Evolutionary conservation across 176 grass and related monocot genomes (phyloP).

Genomic region (Musa beccarii): DNA sequence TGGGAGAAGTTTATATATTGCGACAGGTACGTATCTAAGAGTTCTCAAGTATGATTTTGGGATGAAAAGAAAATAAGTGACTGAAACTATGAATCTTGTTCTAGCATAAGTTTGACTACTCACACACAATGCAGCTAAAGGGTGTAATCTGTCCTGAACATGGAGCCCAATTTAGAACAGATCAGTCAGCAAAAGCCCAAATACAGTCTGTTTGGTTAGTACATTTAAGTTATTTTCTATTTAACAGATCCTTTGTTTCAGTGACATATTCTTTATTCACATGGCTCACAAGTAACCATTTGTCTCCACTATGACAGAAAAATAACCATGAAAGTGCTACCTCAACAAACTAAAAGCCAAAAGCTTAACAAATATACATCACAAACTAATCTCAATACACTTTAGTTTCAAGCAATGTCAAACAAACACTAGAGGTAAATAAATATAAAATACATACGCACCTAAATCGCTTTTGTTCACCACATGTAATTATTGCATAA

Average conservation of each 20-base stretch:
- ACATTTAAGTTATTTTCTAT: too few relatives aligned
- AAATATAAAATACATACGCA: constrained; percentile 21
- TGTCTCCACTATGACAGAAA: not conserved
- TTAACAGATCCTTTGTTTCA: too few relatives aligned
- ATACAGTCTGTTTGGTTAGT: not conserved
- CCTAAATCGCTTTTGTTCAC: constrained; percentile 90
- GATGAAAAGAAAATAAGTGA: too few relatives aligned
- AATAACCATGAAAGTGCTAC: not conserved
- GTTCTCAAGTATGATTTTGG: too few relatives aligned
- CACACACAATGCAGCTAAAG: not conserved
- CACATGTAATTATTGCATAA: constrained; percentile 88
- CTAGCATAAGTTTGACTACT: not conserved
- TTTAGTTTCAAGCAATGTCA: too few relatives aligned
- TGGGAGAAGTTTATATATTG: too few relatives aligned
- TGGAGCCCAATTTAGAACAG: not conserved
- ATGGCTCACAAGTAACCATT: too few relatives aligned
- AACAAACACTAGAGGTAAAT: too few relatives aligned
- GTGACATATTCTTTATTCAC: too few relatives aligned
- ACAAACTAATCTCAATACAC: not conserved
- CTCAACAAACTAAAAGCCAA: not conserved
- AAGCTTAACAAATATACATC: not conserved
- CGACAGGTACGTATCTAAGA: too few relatives aligned
- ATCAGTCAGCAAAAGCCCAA: not conserved
- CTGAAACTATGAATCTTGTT: not conserved
- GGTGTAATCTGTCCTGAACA: not conserved